phyloP scores from a whole-genome alignment of 1,284 basidiomycete genomes.

The Heterobasidion annosum region DNA sequence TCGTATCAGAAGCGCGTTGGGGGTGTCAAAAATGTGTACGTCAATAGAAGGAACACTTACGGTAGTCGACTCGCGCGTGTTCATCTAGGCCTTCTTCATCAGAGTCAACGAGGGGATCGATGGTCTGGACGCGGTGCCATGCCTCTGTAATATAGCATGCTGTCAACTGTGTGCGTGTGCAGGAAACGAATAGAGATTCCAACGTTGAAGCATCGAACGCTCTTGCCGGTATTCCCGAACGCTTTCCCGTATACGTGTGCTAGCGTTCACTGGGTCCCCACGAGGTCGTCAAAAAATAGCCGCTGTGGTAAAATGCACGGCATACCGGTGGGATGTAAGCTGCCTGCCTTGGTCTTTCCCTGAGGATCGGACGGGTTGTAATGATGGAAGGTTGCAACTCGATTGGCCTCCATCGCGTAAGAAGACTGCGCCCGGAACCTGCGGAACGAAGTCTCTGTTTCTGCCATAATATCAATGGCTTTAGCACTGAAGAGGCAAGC shows the following conservation, averaged over 20 bases:
- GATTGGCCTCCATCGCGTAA: constrained; percentile 8
- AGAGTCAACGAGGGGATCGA: constrained; percentile 61
- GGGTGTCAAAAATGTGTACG: neutral
- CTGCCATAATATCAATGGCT: neutral
- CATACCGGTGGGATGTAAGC: constrained; percentile 7
- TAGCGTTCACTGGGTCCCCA: constrained; percentile 6
- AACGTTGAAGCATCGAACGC: constrained; percentile 11
- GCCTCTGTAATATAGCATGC: constrained; percentile 40
- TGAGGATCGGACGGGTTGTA: constrained; percentile 10
- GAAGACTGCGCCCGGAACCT: constrained; percentile 10
- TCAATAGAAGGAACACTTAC: constrained; percentile 26
- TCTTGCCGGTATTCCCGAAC: constrained; percentile 8
- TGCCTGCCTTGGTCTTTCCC: constrained; percentile 5
- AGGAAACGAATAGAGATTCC: neutral
- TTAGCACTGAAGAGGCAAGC: neutral
- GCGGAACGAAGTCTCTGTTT: constrained; percentile 7
- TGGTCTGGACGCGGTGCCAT: constrained; percentile 53
- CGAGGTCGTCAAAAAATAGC: neutral
- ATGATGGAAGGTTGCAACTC: constrained; percentile 12
- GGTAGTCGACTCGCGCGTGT: constrained; percentile 52
- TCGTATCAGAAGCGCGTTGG: neutral
- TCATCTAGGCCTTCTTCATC: constrained; percentile 62
- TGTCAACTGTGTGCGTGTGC: neutral
- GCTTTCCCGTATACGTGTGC: constrained; percentile 5
- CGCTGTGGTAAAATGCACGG: too few relatives aligned